These are phyloP conservation scores for Mycena galopus DNA, from an alignment of 768 basidiomycete genomes.

Conservation along the genomic window DNA sequence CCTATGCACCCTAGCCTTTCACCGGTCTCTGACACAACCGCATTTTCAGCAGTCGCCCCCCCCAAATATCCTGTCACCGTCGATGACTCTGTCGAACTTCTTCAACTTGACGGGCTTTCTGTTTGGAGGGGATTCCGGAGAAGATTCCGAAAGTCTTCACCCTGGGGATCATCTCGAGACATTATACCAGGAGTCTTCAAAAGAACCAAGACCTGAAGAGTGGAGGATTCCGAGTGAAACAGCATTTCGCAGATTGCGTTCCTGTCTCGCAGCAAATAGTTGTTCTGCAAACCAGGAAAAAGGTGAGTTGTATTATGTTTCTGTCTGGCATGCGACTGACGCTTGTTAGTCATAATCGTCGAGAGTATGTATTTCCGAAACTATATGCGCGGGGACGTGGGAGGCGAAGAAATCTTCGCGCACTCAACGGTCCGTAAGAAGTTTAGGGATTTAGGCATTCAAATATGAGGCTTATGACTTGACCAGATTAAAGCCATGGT, in stretches of 20 bases:
- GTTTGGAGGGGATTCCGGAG: background rate
- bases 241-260: background rate
- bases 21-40: background rate
- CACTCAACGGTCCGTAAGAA: background rate
- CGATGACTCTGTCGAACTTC: background rate
- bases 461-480: background rate
- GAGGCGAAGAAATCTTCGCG: background rate
- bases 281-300: background rate
- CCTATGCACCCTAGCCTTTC: background rate
- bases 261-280: background rate
- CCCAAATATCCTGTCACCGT: background rate
- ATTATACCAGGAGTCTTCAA: background rate
- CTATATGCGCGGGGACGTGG: background rate
- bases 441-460: background rate
- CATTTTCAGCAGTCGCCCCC: background rate
- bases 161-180: background rate
- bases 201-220: background rate
- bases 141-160: background rate
- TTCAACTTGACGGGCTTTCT: background rate
- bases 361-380: background rate
- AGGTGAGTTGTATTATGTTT: background rate
- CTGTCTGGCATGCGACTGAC: background rate
- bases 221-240: background rate
- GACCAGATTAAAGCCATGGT: constrained; percentile 19
- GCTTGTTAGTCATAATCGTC: background rate